Percentiles rank a stretch among this genome's conserved stretches.
These are phyloP conservation scores for Claviceps sp. DNA, from an alignment of 2,329 filamentous ascomycete species.

Conservation along the genomic window DNA sequence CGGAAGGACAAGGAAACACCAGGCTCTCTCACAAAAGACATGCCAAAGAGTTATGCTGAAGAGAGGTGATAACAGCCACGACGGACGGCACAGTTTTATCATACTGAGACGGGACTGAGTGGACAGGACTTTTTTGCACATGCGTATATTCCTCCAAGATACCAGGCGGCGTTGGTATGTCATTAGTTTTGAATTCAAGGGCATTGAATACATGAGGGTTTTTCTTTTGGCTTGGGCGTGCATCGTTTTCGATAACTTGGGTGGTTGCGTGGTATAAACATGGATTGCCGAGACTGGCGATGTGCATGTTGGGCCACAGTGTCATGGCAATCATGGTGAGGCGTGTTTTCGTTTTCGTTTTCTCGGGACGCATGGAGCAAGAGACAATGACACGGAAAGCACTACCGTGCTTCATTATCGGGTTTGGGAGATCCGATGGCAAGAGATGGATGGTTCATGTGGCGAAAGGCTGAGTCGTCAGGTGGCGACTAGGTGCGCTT, in stretches of 20 bases:
- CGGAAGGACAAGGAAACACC: slow-evolving; percentile 20
- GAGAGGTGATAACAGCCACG: too few species aligned
- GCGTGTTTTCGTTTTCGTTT: background rate
- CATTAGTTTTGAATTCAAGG: slow-evolving; percentile 7
- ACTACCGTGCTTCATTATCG: background rate
- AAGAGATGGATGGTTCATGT: background rate
- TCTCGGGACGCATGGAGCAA: too few species aligned
- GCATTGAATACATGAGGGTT: background rate
- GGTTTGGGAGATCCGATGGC: background rate
- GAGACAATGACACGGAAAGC: background rate
- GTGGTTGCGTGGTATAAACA: too few species aligned
- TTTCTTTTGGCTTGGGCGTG: too few species aligned
- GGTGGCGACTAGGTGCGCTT: too few species aligned
- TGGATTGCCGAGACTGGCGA: too few species aligned
- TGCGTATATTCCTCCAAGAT: slow-evolving; percentile 17
- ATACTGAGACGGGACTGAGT: background rate
- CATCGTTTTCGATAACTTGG: background rate
- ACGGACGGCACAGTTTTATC: background rate
- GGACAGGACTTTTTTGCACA: slow-evolving; percentile 5
- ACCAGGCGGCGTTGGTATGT: slow-evolving; percentile 24
- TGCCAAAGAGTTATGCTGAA: background rate
- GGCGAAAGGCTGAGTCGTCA: too few species aligned
- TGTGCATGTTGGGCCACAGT: too few species aligned
- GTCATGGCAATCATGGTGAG: too few species aligned
- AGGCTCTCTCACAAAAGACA: slow-evolving; percentile 8